phyloP scores from a whole-genome alignment of 164 flowering plant species.

The Stephania japonica region DNA sequence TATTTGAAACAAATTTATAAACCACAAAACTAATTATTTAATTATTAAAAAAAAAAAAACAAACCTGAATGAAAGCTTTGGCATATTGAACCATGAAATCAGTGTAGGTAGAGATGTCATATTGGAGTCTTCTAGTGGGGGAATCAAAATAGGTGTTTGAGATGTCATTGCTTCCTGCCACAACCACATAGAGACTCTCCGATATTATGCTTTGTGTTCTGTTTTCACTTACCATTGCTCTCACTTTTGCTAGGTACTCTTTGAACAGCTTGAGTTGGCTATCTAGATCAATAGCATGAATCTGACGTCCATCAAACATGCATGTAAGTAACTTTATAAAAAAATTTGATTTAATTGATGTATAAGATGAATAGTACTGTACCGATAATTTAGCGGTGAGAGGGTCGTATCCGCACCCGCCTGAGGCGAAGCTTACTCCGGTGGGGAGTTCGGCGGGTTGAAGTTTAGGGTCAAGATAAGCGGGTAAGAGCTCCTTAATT shows the following conservation, averaged over 20 bases:
- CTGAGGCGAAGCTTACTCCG: slow-evolving; percentile 87
- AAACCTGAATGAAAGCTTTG: background rate
- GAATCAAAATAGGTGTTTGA: slow-evolving; percentile 26
- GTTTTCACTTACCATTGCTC: slow-evolving; percentile 22
- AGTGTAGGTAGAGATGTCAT: slow-evolving; percentile 5
- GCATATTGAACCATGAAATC: background rate
- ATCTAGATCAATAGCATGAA: slow-evolving; percentile 17
- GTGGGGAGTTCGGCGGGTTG: slow-evolving; percentile 47
- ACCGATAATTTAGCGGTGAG: slow-evolving; percentile 13
- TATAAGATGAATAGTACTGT: background rate
- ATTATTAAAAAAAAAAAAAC: background rate
- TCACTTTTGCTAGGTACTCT: slow-evolving; percentile 24
- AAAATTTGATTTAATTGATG: background rate
- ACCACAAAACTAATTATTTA: no score
- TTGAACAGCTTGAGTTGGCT: slow-evolving; percentile 33
- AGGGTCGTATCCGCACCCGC: slow-evolving; percentile 62
- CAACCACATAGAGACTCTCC: slow-evolving; percentile 17
- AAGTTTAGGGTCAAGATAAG: slow-evolving; percentile 57
- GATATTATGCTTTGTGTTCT: slow-evolving; percentile 18
- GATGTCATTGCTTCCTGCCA: slow-evolving; percentile 36
- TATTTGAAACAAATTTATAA: no score
- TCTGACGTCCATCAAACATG: background rate
- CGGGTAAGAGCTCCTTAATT: slow-evolving; percentile 51
- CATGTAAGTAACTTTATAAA: background rate
- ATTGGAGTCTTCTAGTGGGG: slow-evolving; percentile 12